phyloP scores from a whole-genome alignment of 2,329 filamentous ascomycete species.

The Trichoderma guizhouense region DNA sequence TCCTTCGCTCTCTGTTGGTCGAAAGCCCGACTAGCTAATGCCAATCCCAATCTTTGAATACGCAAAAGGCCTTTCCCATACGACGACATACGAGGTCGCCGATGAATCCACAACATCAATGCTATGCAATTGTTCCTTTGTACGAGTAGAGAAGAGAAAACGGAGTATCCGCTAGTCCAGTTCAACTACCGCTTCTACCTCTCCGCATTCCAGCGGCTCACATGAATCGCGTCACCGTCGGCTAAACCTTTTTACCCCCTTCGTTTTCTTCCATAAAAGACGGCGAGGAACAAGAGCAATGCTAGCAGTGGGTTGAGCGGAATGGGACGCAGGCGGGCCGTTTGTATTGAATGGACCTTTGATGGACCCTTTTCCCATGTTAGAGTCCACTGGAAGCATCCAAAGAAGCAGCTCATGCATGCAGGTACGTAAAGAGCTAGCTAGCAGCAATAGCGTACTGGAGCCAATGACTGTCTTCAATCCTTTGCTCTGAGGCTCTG shows the following conservation, averaged over 20 bases:
- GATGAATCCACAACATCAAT: not conserved
- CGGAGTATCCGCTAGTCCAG: not conserved
- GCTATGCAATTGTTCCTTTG: not conserved
- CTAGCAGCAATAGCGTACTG: not conserved
- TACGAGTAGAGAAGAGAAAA: not conserved
- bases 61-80: not conserved
- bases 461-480: not conserved
- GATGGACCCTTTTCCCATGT: not conserved
- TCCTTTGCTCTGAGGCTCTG: not conserved
- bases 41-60: not conserved
- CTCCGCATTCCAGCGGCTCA: not conserved
- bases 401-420: not conserved
- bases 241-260: not conserved
- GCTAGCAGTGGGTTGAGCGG: not conserved
- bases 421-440: not conserved
- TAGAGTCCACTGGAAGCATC: not conserved
- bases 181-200: not conserved
- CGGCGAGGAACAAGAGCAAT: not conserved
- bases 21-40: not conserved
- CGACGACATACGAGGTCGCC: not conserved
- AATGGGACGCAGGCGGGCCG: not conserved
- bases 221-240: constrained; percentile 1
- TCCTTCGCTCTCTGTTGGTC: not conserved
- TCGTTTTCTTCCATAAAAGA: not conserved
- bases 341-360: not conserved